These are phyloP conservation scores for Backusella liffmaniae DNA, from an alignment of 192 early-diverging fungal species.

Conservation along the genomic window DNA sequence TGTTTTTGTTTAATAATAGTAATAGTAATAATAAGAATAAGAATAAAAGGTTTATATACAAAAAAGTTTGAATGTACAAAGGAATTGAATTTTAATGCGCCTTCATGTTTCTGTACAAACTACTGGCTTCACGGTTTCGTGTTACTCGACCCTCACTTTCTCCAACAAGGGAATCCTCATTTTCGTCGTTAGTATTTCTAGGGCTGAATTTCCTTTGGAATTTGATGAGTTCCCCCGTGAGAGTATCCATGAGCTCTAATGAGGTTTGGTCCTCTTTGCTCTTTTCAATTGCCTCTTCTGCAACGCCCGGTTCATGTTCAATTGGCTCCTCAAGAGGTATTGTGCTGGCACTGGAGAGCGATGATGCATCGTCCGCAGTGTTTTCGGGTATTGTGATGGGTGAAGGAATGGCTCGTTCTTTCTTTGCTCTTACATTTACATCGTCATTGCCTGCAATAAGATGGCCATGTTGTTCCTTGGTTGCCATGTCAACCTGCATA, in stretches of 20 bases:
- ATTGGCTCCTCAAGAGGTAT: constrained; percentile 26
- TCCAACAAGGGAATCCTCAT: too few relatives aligned
- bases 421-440: background rate
- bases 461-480: background rate
- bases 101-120: constrained; percentile 7
- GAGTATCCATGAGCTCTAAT: constrained; percentile 51
- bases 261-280: constrained; percentile 21
- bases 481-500: constrained; percentile 47
- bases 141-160: constrained; percentile 12
- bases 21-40: background rate
- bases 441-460: constrained; percentile 6
- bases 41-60: constrained; percentile 19
- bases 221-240: constrained; percentile 50
- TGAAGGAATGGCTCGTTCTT: background rate
- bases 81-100: background rate
- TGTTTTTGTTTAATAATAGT: too few relatives aligned
- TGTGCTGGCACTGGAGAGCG: constrained; percentile 33
- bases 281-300: constrained; percentile 13
- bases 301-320: background rate
- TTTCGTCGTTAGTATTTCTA: background rate
- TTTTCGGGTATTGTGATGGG: constrained; percentile 8
- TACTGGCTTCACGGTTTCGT: constrained; percentile 14
- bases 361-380: constrained; percentile 10
- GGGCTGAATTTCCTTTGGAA: constrained; percentile 48
- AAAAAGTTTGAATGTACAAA: background rate